Evolutionary conservation across 768 basidiomycete genomes (phyloP), one percentile per base, ranked within the genome.

Genomic region (Gymnopilus dilepis): DNA sequence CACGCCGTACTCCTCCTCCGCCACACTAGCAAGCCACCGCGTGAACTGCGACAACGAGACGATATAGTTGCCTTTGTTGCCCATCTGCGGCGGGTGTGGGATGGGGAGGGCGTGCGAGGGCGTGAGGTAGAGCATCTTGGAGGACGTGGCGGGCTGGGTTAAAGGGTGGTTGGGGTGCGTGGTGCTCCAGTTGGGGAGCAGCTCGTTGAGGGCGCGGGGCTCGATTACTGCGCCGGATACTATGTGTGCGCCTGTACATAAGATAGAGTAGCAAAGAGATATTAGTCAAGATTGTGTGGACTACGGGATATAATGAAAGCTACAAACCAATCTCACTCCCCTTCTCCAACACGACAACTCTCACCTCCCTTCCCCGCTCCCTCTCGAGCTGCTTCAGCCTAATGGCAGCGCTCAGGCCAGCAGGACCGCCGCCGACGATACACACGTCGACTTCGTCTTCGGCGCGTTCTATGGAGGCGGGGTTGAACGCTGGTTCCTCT

Each of bases 11-110:
- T 82, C 80, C 43, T 79, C 74, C 64, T 98, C 96, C 0, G 97
- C 97, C 30, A 97, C 84, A 56, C 81, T 76, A 2, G 87, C 92
- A 1, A 99, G 84, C 96, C 97, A 99, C 3, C 92, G 85, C 0
- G 94, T 91, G 63, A 98, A 88, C 33, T 85, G 87, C 0, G 94
- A 95, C 30, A 99, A 86, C 2, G 95, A 97, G 40, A 92, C 78
- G 70, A 99, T 88, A 74, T 94, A 98, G 77, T 98, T 99, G 50
- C 96, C 84, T 28, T 90, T 84, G 81, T 97, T 97, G 69, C 82
- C 80, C 97, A 99, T 99, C 74, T 98, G 96, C 0, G 97, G 96
- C 3, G 97, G 97, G 71, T 98, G 96, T 0, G 95, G 97, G 48
- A 98, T 86, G 12, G 94, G 94, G 62, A 95, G 76, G 11, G 91